A percentile compares a stretch with the other conserved stretches of the same genome.
phyloP scores from a whole-genome alignment of 768 basidiomycete genomes.

The Naganishia antarctica region DNA sequence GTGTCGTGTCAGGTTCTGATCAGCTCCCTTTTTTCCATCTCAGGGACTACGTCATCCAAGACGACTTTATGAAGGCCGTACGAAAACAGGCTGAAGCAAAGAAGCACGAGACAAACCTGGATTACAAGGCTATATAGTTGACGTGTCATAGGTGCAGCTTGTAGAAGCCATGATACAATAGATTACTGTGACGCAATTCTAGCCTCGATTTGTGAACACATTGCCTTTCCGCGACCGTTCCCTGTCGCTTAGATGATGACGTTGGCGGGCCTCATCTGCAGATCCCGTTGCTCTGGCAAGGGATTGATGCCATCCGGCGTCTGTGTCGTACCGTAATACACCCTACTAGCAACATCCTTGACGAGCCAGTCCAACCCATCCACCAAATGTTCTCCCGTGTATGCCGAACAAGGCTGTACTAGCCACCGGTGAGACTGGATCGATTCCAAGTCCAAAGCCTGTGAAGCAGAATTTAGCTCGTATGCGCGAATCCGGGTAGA shows the following conservation, averaged over 20 bases:
- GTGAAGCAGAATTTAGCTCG: slow-evolving; percentile 13
- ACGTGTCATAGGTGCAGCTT: neutral
- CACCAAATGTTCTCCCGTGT: slow-evolving; percentile 78
- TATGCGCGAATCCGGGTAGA: neutral
- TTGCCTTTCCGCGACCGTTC: no score
- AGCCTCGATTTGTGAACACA: no score
- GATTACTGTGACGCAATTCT: neutral
- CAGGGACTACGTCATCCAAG: slow-evolving; percentile 85
- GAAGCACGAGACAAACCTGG: slow-evolving; percentile 71
- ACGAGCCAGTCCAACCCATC: slow-evolving; percentile 89
- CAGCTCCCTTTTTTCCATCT: neutral
- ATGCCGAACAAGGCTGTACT: slow-evolving; percentile 85
- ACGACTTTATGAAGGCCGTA: slow-evolving; percentile 92
- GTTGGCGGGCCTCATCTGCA: no score
- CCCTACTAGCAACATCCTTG: slow-evolving; percentile 72
- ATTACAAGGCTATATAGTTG: slow-evolving; percentile 28
- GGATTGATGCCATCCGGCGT: slow-evolving; percentile 4
- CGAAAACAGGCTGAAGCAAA: slow-evolving; percentile 93
- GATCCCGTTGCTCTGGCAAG: neutral
- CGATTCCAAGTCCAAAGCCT: slow-evolving; percentile 74
- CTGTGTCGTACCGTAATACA: slow-evolving; percentile 58
- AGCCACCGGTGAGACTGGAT: slow-evolving; percentile 87
- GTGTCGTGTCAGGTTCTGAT: neutral
- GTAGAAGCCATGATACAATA: slow-evolving; percentile 4
- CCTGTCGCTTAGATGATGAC: no score